Evolutionary conservation across 169 alveolate species (phyloP).

Genomic region (Babesia ovis): DNA sequence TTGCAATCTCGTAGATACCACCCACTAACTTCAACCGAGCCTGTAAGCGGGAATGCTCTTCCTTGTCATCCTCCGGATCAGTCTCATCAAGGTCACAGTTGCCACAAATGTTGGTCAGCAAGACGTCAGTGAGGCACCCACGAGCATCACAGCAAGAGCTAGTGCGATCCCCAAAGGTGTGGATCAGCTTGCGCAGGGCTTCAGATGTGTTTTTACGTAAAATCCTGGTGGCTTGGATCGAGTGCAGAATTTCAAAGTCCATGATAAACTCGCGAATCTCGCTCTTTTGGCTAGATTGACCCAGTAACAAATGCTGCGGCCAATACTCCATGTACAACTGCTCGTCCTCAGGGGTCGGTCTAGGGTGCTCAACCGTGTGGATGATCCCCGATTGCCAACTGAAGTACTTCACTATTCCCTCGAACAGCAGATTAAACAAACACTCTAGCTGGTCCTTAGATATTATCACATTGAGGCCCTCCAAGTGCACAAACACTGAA

Average conservation of each 20-base stretch:
- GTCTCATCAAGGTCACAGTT: slow-evolving; percentile 18
- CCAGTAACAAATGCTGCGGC: slow-evolving; percentile 63
- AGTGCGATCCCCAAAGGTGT: slow-evolving; percentile 20
- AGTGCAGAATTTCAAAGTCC: slow-evolving; percentile 65
- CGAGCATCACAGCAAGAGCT: slow-evolving; percentile 23
- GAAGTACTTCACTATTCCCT: slow-evolving; percentile 38
- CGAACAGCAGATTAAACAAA: slow-evolving; percentile 36
- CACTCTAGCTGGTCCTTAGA: slow-evolving; percentile 66
- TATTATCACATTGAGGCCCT: slow-evolving; percentile 26
- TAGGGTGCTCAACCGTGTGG: slow-evolving; percentile 55
- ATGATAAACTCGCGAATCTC: slow-evolving; percentile 48
- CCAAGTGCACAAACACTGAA: slow-evolving; percentile 42
- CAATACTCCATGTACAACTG: slow-evolving; percentile 62
- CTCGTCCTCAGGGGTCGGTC: slow-evolving; percentile 52
- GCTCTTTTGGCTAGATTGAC: slow-evolving; percentile 12
- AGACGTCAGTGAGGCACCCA: slow-evolving; percentile 57
- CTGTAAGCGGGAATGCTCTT: slow-evolving; percentile 36
- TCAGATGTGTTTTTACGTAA: slow-evolving; percentile 51
- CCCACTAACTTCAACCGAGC: slow-evolving; percentile 57
- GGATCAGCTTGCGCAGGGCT: slow-evolving; percentile 47
- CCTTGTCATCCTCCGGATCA: slow-evolving; percentile 14
- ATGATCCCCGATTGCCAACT: slow-evolving; percentile 58
- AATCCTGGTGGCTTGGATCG: slow-evolving; percentile 45
- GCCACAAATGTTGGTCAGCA: slow-evolving; percentile 52
- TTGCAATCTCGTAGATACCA: slow-evolving; percentile 62